Evolutionary conservation across 2,329 filamentous ascomycete species (phyloP), one percentile per base, ranked within the genome.

Genomic region (Ceratocystis eucalypticola): DNA sequence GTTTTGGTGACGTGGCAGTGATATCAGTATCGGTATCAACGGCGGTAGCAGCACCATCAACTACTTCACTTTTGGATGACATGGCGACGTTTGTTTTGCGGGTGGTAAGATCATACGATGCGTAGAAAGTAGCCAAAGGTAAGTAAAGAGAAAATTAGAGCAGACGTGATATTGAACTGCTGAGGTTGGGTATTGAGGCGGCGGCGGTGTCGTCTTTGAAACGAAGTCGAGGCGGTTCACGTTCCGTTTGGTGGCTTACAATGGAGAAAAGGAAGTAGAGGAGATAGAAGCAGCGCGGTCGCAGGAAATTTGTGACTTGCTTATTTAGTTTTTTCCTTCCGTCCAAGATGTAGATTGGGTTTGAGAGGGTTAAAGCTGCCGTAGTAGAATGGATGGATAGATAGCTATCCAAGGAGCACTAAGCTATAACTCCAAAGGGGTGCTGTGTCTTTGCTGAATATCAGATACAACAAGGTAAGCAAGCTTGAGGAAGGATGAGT

Each of bases 41-140:
- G 22, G 64, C 64, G 45, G 30, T 64, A 25, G 55, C 44, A 44
- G 61, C 44, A 41, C 64, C 64, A 25, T 64, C 64, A 44, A 64
- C 44, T 22, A 68, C 61, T 61, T 68, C 67, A 45, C 62, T 65
- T 45, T 67, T 65, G 41, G 63, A 61, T 28, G 66, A 67, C 66
- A 67, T 67, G 28, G 25, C 57, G 25, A 25, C 37, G 22, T n/a
- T 44, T 22, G 25, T 17, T 57, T 17, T 55, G 30, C 46, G n/a
- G 25, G 30, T 7, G 12, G 33, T 65, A 65, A 15, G 30, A 65
- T 22, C 61, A 62, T 62, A n/a, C 22, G 45, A 20, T 48, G 59
- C n/a, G 28, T 41, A 48, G n/a, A 53, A 48, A 28, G 33, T 37
- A n/a, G 28, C 37, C 37, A 4, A n/a, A 55, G 33, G 48, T 17